Evolutionary conservation across 768 basidiomycete genomes (phyloP).

Genomic region (Phaeotremella skinneri): DNA sequence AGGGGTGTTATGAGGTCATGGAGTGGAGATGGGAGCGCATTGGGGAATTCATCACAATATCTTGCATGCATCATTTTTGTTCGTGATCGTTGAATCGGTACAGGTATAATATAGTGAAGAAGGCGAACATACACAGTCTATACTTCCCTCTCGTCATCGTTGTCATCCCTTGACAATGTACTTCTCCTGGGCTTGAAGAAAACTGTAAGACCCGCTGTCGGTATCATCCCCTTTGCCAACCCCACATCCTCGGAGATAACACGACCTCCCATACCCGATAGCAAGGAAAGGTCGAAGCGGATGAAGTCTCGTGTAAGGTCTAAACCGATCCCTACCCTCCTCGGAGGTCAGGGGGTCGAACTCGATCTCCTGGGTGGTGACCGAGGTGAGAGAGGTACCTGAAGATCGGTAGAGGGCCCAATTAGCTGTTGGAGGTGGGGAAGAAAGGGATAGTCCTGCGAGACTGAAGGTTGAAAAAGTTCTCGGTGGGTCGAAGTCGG

Average conservation of each 20-base stretch:
- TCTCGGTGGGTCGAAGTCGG: constrained; percentile 10
- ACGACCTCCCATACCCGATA: constrained; percentile 31
- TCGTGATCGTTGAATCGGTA: too few relatives aligned
- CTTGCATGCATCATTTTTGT: constrained; percentile 4
- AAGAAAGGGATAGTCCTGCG: not conserved
- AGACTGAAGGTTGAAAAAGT: constrained; percentile 1
- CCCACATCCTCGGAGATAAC: constrained; percentile 32
- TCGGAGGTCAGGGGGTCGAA: constrained; percentile 17
- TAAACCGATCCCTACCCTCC: constrained; percentile 4
- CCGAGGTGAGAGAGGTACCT: constrained; percentile 6
- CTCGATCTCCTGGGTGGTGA: constrained; percentile 23
- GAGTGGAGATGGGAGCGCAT: not conserved
- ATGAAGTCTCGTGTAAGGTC: constrained; percentile 39
- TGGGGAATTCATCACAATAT: not conserved
- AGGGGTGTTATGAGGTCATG: constrained; percentile 17
- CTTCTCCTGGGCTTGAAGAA: constrained; percentile 27
- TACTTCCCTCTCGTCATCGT: too few relatives aligned
- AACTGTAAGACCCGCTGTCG: constrained; percentile 41
- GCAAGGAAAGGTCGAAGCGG: constrained; percentile 37
- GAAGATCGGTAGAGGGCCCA: constrained; percentile 28
- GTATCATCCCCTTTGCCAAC: constrained; percentile 38
- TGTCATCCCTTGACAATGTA: too few relatives aligned
- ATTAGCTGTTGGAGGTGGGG: constrained; percentile 5
- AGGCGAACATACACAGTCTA: too few relatives aligned
- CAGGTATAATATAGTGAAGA: too few relatives aligned